phyloP scores from a whole-genome alignment of 768 basidiomycete genomes.

The Cystobasidium onofrii region DNA sequence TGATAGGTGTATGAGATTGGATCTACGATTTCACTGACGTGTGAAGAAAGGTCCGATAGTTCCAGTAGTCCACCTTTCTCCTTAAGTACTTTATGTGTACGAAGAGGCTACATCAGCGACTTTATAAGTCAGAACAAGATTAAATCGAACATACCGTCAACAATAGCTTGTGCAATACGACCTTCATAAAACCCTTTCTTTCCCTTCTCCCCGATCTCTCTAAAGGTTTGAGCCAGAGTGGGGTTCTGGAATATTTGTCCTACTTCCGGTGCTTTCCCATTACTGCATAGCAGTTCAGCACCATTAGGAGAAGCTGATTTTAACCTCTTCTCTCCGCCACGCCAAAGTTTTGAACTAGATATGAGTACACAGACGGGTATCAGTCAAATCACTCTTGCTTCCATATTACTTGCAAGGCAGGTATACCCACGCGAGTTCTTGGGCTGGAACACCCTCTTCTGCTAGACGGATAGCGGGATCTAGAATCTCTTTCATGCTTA shows the following conservation, averaged over 20 bases:
- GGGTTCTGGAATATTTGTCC: conserved; percentile 58
- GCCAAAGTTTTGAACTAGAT: conserved; percentile 47
- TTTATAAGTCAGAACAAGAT: background rate
- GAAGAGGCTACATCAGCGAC: background rate
- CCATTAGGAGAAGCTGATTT: conserved; percentile 77
- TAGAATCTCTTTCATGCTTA: conserved; percentile 62
- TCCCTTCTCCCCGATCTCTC: conserved; percentile 66
- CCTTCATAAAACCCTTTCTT: conserved; percentile 93
- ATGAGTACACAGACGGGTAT: background rate
- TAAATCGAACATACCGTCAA: conserved; percentile 50
- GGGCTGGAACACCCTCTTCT: conserved; percentile 63
- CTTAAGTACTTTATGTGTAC: conserved; percentile 53
- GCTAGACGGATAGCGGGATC: conserved; percentile 84
- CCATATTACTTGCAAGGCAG: too few species aligned
- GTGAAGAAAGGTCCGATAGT: conserved; percentile 80
- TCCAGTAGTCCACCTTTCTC: conserved; percentile 88
- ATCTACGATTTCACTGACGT: conserved; percentile 68
- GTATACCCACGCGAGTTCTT: conserved; percentile 53
- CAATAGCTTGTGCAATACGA: conserved; percentile 75
- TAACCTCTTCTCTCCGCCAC: conserved; percentile 59
- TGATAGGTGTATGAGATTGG: conserved; percentile 83
- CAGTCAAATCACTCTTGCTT: too few species aligned
- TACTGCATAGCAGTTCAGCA: conserved; percentile 67
- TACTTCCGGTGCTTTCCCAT: conserved; percentile 71
- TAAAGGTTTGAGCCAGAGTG: conserved; percentile 74